These are phyloP conservation scores for Candida golubevii DNA, from an alignment of 805 yeast genomes.

Conservation along the genomic window DNA sequence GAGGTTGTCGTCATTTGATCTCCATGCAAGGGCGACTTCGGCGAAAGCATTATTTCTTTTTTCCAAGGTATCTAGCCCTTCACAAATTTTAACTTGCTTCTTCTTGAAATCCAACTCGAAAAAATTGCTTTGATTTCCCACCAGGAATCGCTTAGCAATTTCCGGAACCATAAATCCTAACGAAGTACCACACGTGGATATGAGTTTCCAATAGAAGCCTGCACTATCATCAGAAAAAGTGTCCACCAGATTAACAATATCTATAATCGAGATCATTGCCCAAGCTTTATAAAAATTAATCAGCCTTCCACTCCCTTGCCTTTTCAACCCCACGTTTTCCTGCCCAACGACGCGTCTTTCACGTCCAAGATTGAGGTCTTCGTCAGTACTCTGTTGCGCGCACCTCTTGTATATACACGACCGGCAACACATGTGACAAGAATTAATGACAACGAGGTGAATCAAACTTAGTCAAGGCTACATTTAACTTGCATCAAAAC, in stretches of 20 bases:
- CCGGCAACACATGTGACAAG: too few species aligned
- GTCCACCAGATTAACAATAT: conserved; percentile 27
- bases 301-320: too few species aligned
- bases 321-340: too few species aligned
- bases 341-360: too few species aligned
- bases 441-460: too few species aligned
- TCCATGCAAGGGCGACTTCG: conserved; percentile 40
- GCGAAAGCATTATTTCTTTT: conserved; percentile 39
- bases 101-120: neutral
- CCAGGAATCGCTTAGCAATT: conserved; percentile 21
- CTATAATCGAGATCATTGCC: conserved; percentile 5
- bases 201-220: conserved; percentile 20
- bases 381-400: too few species aligned
- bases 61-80: conserved; percentile 30
- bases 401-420: too few species aligned
- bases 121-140: conserved; percentile 1
- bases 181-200: conserved; percentile 26
- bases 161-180: conserved; percentile 28
- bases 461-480: too few species aligned
- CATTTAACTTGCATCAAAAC: too few species aligned
- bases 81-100: conserved; percentile 3
- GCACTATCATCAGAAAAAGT: conserved; percentile 23
- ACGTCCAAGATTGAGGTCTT: too few species aligned
- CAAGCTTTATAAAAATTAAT: too few species aligned
- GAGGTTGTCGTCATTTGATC: conserved; percentile 27